phyloP scores from a whole-genome alignment of 805 yeast genomes.

The Candida vaughaniae region DNA sequence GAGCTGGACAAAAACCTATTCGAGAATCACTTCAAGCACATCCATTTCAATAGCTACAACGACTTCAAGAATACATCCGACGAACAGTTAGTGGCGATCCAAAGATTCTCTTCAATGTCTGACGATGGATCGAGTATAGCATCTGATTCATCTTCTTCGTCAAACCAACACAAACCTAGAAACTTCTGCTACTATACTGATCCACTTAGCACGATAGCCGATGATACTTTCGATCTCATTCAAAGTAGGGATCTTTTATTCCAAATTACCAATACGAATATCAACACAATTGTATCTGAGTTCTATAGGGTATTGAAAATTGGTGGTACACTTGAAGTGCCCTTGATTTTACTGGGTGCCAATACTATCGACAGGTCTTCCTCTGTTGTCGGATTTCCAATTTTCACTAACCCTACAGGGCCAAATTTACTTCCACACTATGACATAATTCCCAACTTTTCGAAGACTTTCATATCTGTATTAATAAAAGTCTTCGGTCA shows the following conservation, averaged over 20 bases:
- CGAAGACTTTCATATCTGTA: conserved; percentile 21
- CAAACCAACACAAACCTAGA: conserved; percentile 25
- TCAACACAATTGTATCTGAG: conserved; percentile 25
- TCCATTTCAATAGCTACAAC: conserved; percentile 19
- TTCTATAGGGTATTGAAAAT: conserved; percentile 34
- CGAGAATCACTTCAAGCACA: conserved; percentile 19
- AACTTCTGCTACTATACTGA: conserved; percentile 29
- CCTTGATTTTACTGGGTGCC: conserved; percentile 20
- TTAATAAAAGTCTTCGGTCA: conserved; percentile 30
- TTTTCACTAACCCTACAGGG: conserved; percentile 13
- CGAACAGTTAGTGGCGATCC: conserved; percentile 11
- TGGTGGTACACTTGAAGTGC: conserved; percentile 37
- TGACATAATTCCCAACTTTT: conserved; percentile 25
- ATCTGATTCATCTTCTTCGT: conserved; percentile 3
- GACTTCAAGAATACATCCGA: conserved; percentile 15
- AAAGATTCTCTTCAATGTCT: conserved; percentile 1
- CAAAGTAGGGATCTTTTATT: conserved; percentile 37
- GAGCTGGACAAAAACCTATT: conserved; percentile 22
- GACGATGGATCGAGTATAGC: conserved; percentile 4
- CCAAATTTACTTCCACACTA: conserved; percentile 11
- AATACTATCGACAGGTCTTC: conserved; percentile 12
- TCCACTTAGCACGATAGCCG: conserved; percentile 24
- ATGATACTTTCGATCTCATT: conserved; percentile 33
- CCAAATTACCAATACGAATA: conserved; percentile 29
- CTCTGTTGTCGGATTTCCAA: conserved; percentile 13